Base-by-base conservation (phyloP, 1,139 yeast genomes). In the Candida frijolesensis region DNA sequence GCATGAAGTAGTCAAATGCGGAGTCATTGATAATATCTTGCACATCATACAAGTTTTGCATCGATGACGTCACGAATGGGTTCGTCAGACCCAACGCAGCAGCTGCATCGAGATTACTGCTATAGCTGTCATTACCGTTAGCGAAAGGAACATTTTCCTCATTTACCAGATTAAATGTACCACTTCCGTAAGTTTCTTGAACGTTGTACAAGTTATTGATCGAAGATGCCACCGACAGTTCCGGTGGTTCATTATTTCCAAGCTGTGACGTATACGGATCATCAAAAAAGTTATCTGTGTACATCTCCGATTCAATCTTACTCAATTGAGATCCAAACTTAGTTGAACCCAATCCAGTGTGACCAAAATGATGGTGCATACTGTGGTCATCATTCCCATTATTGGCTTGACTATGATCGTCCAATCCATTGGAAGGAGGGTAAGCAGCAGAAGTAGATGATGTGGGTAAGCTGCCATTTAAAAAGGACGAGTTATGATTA, bases 371-470 rank as follows among this genome's bases (percentile, higher is more conserved):
- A 45, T 54, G 57, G 38, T 54, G 53, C 38, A 35, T 44, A 8
- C 48, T 49, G 18, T 47, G 48, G 9, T 53, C 47, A 34, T 48
- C 50, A 19, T 49, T 42, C 8, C 39, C 37, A 16, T 34, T 27
- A 8, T 38, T 35, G 5, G 35, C 27, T 11, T 33, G 30, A 38
- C 7, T 44, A 32, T 25, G 16, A 9, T 53, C 48, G 22, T 44
- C 46, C 33, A 51, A 49, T 12, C 57, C 50, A 29, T 50, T 57
- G 15, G 66, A 61, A 2, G 76, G 74, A 2, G 74, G 74, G 46
- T 60, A 68, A 5, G 73, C 72, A 0, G 71, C 61, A 3, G 72
- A 62, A 44, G 63, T 62, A 4, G 66, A 51, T 12, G 66, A 55
- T 44, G 60, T 65, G 3, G 70, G 71, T 19, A 67, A 51, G 44